Evolutionary conservation across 495 filamentous ascomycete genomes (phyloP).

Genomic region (Hypomontagnella monticulosa): DNA sequence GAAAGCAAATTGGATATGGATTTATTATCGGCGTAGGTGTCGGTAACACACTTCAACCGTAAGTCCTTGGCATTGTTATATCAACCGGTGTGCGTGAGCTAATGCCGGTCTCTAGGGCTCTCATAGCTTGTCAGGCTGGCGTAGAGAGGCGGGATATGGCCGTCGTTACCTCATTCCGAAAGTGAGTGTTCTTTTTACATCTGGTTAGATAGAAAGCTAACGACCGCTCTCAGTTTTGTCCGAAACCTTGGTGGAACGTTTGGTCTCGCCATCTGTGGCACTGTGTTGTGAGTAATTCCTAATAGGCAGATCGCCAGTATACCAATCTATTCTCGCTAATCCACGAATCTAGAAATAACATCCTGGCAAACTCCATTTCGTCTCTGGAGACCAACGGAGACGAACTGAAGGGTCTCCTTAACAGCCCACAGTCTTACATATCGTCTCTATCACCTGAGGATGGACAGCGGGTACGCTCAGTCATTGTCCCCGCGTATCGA

Average conservation of each 20-base stretch:
- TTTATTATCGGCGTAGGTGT: constrained; percentile 63
- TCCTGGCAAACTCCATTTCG: constrained; percentile 50
- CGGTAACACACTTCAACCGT: constrained; percentile 65
- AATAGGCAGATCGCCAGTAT: neutral
- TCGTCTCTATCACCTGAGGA: constrained; percentile 48
- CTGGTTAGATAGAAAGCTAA: neutral
- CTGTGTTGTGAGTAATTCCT: constrained; percentile 54
- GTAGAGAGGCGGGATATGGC: constrained; percentile 65
- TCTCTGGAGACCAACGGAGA: constrained; percentile 42
- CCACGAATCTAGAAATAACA: constrained; percentile 54
- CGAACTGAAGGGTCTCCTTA: constrained; percentile 40
- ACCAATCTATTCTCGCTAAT: neutral
- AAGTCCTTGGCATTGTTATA: constrained; percentile 4
- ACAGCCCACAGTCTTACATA: constrained; percentile 42
- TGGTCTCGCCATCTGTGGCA: constrained; percentile 62
- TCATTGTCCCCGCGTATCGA: constrained; percentile 59
- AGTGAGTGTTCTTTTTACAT: constrained; percentile 47
- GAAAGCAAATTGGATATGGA: constrained; percentile 64
- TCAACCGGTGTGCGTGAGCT: constrained; percentile 7
- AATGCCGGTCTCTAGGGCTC: constrained; percentile 38
- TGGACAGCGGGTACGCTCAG: constrained; percentile 49
- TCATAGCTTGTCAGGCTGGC: constrained; percentile 64
- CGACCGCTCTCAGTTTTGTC: constrained; percentile 53
- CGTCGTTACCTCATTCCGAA: constrained; percentile 63
- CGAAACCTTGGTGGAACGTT: constrained; percentile 64